phyloP scores from a whole-genome alignment of 1,284 basidiomycete species.

The Takashimella koratensis region DNA sequence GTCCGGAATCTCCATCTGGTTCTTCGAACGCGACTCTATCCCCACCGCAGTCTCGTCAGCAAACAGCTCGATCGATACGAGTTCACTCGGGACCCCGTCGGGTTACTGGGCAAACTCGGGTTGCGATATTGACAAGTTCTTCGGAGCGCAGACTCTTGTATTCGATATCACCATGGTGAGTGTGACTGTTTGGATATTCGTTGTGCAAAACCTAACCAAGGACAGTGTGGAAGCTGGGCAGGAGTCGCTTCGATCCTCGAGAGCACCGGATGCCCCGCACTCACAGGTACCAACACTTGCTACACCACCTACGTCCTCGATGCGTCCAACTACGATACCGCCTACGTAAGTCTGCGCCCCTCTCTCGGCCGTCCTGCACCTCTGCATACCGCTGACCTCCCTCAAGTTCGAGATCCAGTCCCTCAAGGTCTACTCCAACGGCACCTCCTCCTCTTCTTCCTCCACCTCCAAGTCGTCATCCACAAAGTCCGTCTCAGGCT shows the following conservation, averaged over 20 bases:
- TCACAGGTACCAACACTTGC: conserved; percentile 39
- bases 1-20: conserved; percentile 66
- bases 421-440: conserved; percentile 49
- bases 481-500: background rate
- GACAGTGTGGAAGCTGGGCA: conserved; percentile 53
- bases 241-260: conserved; percentile 54
- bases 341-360: conserved; percentile 50
- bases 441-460: conserved; percentile 3
- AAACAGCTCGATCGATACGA: conserved; percentile 57
- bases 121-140: conserved; percentile 59
- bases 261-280: conserved; percentile 55
- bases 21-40: conserved; percentile 60
- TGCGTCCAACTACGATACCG: conserved; percentile 60
- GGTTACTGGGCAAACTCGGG: conserved; percentile 61
- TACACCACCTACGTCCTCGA: conserved; percentile 64
- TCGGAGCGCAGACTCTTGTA: conserved; percentile 61
- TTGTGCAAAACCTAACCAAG: background rate
- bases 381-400: conserved; percentile 53
- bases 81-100: conserved; percentile 60
- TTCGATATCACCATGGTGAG: conserved; percentile 63
- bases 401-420: conserved; percentile 71
- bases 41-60: conserved; percentile 56
- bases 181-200: background rate
- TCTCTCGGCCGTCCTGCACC: conserved; percentile 15
- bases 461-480: background rate